These are phyloP conservation scores for Globisporangium nodosum DNA, from an alignment of 352 stramenopile genomes.

Conservation along the genomic window DNA sequence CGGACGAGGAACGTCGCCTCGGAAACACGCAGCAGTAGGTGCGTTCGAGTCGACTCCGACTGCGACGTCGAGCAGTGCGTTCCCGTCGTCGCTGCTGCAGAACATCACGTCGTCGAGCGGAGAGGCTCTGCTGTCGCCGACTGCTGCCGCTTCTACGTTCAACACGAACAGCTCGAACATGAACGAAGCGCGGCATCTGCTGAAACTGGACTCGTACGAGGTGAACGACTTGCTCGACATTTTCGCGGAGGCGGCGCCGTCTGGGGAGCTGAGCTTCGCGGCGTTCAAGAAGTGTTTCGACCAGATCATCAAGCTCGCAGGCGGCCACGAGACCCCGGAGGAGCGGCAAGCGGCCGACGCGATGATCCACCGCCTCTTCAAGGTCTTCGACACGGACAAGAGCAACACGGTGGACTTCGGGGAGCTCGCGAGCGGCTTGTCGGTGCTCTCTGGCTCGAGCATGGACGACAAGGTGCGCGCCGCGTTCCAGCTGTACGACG, in stretches of 20 bases:
- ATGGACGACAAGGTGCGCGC: conserved; percentile 86
- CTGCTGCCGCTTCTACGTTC: conserved; percentile 34
- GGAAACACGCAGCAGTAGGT: not conserved
- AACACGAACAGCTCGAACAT: conserved; percentile 77
- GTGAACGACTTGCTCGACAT: conserved; percentile 88
- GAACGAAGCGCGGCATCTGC: conserved; percentile 62
- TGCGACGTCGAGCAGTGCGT: conserved; percentile 11
- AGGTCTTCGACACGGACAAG: conserved; percentile 79
- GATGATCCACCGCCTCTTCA: conserved; percentile 81
- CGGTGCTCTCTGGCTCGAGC: conserved; percentile 74
- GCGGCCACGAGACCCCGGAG: conserved; percentile 55
- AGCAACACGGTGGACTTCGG: conserved; percentile 85
- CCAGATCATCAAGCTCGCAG: conserved; percentile 79
- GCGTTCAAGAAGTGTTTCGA: conserved; percentile 88
- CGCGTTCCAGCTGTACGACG: conserved; percentile 83
- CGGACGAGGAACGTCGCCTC: not conserved
- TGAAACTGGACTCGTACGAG: conserved; percentile 83
- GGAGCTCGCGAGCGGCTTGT: conserved; percentile 80
- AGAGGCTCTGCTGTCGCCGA: conserved; percentile 37
- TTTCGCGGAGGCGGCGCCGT: conserved; percentile 78
- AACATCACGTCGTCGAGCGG: conserved; percentile 29
- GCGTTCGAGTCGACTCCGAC: conserved; percentile 1
- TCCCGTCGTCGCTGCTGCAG: conserved; percentile 38
- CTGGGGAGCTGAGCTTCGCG: conserved; percentile 67
- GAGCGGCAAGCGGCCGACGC: conserved; percentile 71